Evolutionary conservation across 2,329 filamentous ascomycete species (phyloP).

Genomic region (Neonectria faginata): DNA sequence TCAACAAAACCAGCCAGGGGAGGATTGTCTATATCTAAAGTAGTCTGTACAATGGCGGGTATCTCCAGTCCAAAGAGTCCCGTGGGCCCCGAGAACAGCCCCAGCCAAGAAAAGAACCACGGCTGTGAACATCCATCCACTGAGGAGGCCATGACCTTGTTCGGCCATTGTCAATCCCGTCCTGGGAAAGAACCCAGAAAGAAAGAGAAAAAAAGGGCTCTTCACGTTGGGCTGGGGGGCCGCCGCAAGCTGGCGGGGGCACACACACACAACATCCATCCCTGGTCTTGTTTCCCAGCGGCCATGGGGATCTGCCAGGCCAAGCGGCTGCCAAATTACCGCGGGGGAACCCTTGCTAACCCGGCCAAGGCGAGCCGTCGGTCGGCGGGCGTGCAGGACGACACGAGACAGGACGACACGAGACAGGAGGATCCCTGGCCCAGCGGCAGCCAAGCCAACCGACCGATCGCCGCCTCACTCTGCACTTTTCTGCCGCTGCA

Average conservation of each 20-base stretch:
- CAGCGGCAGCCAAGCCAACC: background rate
- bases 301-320: conserved; percentile 12
- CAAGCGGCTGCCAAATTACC: conserved; percentile 30
- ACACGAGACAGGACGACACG: conserved; percentile 24
- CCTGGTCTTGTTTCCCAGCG: background rate
- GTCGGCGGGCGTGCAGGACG: conserved; percentile 12
- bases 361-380: conserved; percentile 19
- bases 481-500: background rate
- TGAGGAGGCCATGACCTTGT: background rate
- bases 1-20: background rate
- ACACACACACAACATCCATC: background rate
- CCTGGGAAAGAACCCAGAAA: background rate
- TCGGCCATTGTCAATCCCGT: background rate
- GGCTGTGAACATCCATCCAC: background rate
- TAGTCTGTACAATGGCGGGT: background rate
- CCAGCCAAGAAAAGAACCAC: background rate
- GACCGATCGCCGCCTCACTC: conserved; percentile 27
- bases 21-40: background rate
- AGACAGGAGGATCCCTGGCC: conserved; percentile 26
- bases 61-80: conserved; percentile 7
- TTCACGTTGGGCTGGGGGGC: background rate
- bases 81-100: background rate
- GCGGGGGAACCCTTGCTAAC: conserved; percentile 45
- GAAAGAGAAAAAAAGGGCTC: too few species aligned
- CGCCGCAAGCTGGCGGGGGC: background rate